Evolutionary conservation across 2,329 filamentous ascomycete species (phyloP).

Genomic region (Chrysoporthe puriensis): DNA sequence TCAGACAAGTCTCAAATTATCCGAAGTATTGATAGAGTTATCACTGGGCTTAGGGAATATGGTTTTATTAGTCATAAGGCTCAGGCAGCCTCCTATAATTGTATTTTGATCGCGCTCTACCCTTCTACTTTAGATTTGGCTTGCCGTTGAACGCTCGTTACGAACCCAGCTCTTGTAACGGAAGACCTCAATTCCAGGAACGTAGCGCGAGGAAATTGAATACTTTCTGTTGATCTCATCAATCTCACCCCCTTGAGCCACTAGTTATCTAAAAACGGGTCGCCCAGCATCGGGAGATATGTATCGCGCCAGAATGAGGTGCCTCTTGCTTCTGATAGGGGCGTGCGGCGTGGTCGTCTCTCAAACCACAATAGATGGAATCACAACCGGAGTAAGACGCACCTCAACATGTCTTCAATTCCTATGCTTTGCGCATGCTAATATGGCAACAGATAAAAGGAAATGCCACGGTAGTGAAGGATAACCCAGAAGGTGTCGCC

Average conservation of each 20-base stretch:
- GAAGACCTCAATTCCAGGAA: not conserved
- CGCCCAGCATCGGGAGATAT: not conserved
- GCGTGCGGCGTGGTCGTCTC: not conserved
- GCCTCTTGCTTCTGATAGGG: not conserved
- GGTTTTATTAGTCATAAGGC: not conserved
- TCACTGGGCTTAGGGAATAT: not conserved
- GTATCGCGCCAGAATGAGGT: not conserved
- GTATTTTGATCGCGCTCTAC: not conserved
- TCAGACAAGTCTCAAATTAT: not conserved
- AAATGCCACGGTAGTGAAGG: slow-evolving; percentile 23
- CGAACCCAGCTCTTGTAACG: not conserved
- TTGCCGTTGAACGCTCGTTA: not conserved
- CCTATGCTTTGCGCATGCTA: not conserved
- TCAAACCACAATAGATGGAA: not conserved
- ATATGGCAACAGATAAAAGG: slow-evolving; percentile 2
- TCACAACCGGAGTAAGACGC: slow-evolving; percentile 6
- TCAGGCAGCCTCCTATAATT: not conserved
- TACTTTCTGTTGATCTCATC: not conserved
- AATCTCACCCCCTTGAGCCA: not conserved
- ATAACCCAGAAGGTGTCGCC: slow-evolving; percentile 16
- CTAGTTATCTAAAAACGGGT: not conserved
- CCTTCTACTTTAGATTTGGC: not conserved
- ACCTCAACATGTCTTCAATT: too few relatives aligned
- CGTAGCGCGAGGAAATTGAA: not conserved
- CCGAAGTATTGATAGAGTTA: not conserved